Conservation (phyloP, 441 rosid genomes). For the Geranium incanum region DNA sequence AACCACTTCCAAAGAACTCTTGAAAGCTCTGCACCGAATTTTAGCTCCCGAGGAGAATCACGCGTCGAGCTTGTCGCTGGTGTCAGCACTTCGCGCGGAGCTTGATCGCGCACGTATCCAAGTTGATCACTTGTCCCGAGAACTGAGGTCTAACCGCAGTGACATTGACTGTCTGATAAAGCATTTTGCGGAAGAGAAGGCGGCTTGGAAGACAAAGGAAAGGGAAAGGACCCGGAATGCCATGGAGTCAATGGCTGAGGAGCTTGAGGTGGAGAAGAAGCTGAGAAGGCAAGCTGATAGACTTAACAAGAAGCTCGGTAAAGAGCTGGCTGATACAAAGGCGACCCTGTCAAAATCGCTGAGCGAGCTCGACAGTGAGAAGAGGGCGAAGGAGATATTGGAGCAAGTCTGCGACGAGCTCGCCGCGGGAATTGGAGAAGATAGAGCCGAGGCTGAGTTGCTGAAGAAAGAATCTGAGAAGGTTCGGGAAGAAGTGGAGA, state of each 20-base stretch:
- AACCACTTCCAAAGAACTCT: constrained; percentile 93
- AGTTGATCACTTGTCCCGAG: constrained; percentile 77
- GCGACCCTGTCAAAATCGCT: constrained; percentile 53
- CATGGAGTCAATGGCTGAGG: constrained; percentile 77
- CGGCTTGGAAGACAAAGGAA: constrained; percentile 81
- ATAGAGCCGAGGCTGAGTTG: constrained; percentile 62
- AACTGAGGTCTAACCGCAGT: constrained; percentile 58
- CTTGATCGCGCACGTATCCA: constrained; percentile 90
- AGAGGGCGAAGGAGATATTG: constrained; percentile 63
- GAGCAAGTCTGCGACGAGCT: constrained; percentile 81
- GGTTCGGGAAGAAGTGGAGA: constrained; percentile 52
- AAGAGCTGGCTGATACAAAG: constrained; percentile 71
- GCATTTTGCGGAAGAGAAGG: constrained; percentile 90
- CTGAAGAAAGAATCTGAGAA: constrained; percentile 57
- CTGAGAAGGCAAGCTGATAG: constrained; percentile 71
- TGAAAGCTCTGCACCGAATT: constrained; percentile 81
- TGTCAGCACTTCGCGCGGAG: constrained; percentile 92
- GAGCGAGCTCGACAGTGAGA: constrained; percentile 80
- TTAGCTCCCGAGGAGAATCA: constrained; percentile 89
- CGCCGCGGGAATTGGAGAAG: constrained; percentile 58
- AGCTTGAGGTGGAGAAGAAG: constrained; percentile 85
- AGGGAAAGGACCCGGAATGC: constrained; percentile 83
- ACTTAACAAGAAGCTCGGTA: constrained; percentile 90
- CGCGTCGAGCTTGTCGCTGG: constrained; percentile 82
- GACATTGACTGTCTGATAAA: constrained; percentile 74